These are phyloP conservation scores for Lavandula angustifolia DNA, from an alignment of 257 asterid species.

Conservation along the genomic window DNA sequence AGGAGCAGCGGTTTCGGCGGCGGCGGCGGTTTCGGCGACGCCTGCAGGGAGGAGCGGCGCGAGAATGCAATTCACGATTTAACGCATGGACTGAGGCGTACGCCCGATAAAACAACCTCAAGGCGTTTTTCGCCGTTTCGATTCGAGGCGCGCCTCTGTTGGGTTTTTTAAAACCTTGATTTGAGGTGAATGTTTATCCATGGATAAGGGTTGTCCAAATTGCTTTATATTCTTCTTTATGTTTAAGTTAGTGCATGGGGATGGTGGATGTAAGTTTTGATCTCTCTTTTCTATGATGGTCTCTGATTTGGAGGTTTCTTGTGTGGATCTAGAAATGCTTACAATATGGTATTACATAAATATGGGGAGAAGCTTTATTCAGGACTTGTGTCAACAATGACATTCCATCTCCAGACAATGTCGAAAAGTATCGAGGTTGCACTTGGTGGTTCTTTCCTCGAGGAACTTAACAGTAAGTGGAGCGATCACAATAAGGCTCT, in stretches of 20 bases:
- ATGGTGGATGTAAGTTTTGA: background rate
- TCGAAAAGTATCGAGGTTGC: slow-evolving; percentile 65
- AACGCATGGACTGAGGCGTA: no score
- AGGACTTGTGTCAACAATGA: slow-evolving; percentile 72
- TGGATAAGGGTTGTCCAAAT: no score
- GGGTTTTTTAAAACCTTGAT: no score
- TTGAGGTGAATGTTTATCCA: no score
- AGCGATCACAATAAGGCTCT: slow-evolving; percentile 77
- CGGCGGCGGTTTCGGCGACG: no score
- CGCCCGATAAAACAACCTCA: no score
- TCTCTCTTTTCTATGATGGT: slow-evolving; percentile 1
- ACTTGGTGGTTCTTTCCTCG: slow-evolving; percentile 70
- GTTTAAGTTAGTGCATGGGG: background rate
- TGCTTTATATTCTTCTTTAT: no score
- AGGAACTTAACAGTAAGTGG: slow-evolving; percentile 82
- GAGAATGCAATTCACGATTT: no score
- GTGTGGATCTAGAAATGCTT: slow-evolving; percentile 66
- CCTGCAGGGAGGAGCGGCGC: no score
- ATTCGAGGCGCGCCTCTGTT: no score
- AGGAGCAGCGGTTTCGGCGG: no score
- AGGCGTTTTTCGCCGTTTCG: no score
- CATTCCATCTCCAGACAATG: slow-evolving; percentile 63
- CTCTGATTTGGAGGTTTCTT: slow-evolving; percentile 22
- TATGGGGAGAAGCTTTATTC: slow-evolving; percentile 86
- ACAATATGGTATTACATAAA: slow-evolving; percentile 85